Evolutionary conservation across 2,329 filamentous ascomycete species (phyloP).

Genomic region (Pezicula radicicola): DNA sequence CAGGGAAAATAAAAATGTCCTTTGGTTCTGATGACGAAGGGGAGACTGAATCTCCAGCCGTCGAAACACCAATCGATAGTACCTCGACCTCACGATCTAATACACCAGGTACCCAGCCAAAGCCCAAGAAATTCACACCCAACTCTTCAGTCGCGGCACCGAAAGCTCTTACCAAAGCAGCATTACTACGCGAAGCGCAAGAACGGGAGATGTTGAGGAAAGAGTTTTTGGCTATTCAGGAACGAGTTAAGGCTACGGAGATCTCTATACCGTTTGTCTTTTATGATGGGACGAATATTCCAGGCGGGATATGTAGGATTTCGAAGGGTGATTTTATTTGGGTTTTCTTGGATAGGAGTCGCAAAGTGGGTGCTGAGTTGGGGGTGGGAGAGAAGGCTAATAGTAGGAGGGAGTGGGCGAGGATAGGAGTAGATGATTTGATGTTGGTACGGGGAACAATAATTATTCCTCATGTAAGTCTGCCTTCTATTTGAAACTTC

Average conservation of each 20-base stretch:
- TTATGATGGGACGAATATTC: slow-evolving; percentile 89
- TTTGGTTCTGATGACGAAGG: slow-evolving; percentile 58
- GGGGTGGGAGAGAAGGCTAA: slow-evolving; percentile 64
- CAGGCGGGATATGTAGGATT: slow-evolving; percentile 78
- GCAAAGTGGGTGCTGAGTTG: slow-evolving; percentile 83
- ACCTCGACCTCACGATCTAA: slow-evolving; percentile 17
- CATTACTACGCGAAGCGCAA: slow-evolving; percentile 75
- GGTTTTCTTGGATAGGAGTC: slow-evolving; percentile 87
- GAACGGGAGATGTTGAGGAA: slow-evolving; percentile 71
- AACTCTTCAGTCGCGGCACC: slow-evolving; percentile 65
- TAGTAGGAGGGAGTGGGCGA: slow-evolving; percentile 78
- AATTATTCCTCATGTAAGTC: slow-evolving; percentile 88
- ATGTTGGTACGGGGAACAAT: slow-evolving; percentile 88
- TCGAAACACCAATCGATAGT: slow-evolving; percentile 35
- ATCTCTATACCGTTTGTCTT: slow-evolving; percentile 94
- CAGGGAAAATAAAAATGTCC: slow-evolving; percentile 47
- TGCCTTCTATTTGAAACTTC: background rate
- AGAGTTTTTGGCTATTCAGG: slow-evolving; percentile 80
- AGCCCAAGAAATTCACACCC: slow-evolving; percentile 51
- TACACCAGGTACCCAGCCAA: slow-evolving; percentile 22
- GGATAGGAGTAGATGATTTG: slow-evolving; percentile 91
- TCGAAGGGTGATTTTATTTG: slow-evolving; percentile 93
- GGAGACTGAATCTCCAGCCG: slow-evolving; percentile 31
- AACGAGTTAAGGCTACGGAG: slow-evolving; percentile 83
- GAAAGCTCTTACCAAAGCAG: slow-evolving; percentile 72